Conservation (phyloP, 768 basidiomycete genomes). For the Ephemerocybe angulata region DNA sequence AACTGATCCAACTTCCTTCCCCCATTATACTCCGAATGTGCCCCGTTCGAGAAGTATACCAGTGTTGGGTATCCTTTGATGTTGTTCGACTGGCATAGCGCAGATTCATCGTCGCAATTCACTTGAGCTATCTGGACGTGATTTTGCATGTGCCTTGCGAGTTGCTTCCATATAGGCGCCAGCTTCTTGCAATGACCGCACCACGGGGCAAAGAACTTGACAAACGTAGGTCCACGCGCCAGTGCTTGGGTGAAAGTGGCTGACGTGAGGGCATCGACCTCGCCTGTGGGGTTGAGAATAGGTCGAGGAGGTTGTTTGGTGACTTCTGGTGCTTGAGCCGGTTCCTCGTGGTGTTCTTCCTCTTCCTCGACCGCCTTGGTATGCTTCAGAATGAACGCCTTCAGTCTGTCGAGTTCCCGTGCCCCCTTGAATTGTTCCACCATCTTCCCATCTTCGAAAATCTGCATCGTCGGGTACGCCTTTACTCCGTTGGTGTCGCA, state of each 20-base stretch:
- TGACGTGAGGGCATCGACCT: slow-evolving; percentile 33
- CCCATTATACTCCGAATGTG: slow-evolving; percentile 71
- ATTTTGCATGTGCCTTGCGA: slow-evolving; percentile 67
- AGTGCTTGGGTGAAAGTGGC: slow-evolving; percentile 39
- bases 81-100: slow-evolving; percentile 61
- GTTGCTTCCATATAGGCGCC: slow-evolving; percentile 73
- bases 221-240: slow-evolving; percentile 43
- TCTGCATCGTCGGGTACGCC: slow-evolving; percentile 73
- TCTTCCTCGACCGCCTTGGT: slow-evolving; percentile 13
- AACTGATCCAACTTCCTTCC: slow-evolving; percentile 70
- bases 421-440: slow-evolving; percentile 53
- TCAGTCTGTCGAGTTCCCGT: slow-evolving; percentile 52
- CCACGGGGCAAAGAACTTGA: slow-evolving; percentile 89
- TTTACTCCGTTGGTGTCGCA: slow-evolving; percentile 66
- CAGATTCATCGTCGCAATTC: slow-evolving; percentile 76
- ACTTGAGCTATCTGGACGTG: slow-evolving; percentile 81
- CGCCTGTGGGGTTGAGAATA: slow-evolving; percentile 32
- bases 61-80: slow-evolving; percentile 85
- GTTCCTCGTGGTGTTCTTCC: not conserved
- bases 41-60: slow-evolving; percentile 56
- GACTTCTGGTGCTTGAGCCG: slow-evolving; percentile 4
- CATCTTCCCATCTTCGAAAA: slow-evolving; percentile 66
- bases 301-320: slow-evolving; percentile 18
- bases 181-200: slow-evolving; percentile 97
- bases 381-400: slow-evolving; percentile 51